A percentile compares a stretch with the other conserved stretches of the same genome.
Conservation (phyloP, 805 yeast genomes). For the Yamadazyma tumulicola region DNA sequence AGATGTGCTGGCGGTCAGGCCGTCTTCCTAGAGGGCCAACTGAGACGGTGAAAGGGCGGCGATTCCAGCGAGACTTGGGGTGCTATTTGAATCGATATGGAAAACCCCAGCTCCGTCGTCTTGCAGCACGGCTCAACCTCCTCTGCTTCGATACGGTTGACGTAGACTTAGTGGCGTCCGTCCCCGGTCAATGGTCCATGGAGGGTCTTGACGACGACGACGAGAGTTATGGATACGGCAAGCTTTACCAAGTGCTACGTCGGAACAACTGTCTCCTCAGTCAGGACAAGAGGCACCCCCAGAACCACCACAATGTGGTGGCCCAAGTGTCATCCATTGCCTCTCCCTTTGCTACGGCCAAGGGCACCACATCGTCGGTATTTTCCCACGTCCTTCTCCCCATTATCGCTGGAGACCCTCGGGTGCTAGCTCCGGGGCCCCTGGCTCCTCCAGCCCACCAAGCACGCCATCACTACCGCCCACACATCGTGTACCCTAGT, state of each 20-base stretch:
- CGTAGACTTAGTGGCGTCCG: conserved; percentile 54
- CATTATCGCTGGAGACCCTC: conserved; percentile 12
- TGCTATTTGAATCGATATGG: conserved; percentile 45
- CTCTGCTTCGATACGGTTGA: conserved; percentile 46
- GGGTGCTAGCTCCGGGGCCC: conserved; percentile 26
- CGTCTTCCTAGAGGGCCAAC: conserved; percentile 15
- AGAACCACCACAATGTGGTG: conserved; percentile 26
- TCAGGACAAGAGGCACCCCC: conserved; percentile 7
- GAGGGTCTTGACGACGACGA: conserved; percentile 10
- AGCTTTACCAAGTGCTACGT: conserved; percentile 38
- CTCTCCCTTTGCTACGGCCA: conserved; percentile 31
- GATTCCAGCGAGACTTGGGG: conserved; percentile 46
- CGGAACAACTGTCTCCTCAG: conserved; percentile 26
- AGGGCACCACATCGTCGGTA: conserved; percentile 31
- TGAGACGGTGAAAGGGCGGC: conserved; percentile 8
- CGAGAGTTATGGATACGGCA: conserved; percentile 48
- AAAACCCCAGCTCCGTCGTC: conserved; percentile 18
- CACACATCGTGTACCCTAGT: conserved; percentile 45
- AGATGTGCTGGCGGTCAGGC: conserved; percentile 66
- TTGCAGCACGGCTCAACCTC: conserved; percentile 24
- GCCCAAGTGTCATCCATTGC: conserved; percentile 51
- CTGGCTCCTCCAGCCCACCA: conserved; percentile 20
- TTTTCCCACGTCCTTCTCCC: conserved; percentile 50
- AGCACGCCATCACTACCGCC: conserved; percentile 20
- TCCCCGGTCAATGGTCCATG: conserved; percentile 41